These are phyloP conservation scores for Blastobotrys buckinghamii DNA, from an alignment of 1,139 yeast genomes.

Conservation along the genomic window DNA sequence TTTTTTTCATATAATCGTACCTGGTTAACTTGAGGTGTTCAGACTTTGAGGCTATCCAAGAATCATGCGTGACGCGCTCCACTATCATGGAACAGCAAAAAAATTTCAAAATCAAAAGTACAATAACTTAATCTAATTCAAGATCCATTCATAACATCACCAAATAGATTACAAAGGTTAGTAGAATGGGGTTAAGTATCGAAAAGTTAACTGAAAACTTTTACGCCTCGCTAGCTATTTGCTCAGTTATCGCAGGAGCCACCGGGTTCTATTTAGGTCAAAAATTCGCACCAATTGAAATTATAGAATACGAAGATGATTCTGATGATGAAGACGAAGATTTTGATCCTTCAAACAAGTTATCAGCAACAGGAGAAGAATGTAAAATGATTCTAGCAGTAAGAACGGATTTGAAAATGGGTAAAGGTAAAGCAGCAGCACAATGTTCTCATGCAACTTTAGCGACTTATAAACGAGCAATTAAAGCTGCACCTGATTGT, in stretches of 20 bases:
- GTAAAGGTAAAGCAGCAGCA: constrained; percentile 94
- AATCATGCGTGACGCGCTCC: too few species aligned
- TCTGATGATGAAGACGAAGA: constrained; percentile 20
- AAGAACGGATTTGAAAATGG: constrained; percentile 85
- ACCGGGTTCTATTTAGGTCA: constrained; percentile 20
- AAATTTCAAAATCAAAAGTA: too few species aligned
- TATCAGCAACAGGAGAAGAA: constrained; percentile 54
- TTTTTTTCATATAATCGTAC: too few species aligned
- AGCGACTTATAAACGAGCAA: constrained; percentile 72
- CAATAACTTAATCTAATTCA: too few species aligned
- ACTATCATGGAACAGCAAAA: too few species aligned
- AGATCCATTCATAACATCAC: too few species aligned
- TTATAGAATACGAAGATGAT: constrained; percentile 9
- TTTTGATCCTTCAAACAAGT: constrained; percentile 5
- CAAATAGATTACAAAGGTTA: too few species aligned
- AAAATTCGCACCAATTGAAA: constrained; percentile 1
- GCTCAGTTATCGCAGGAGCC: constrained; percentile 14
- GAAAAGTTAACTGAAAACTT: not conserved
- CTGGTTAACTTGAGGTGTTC: too few species aligned
- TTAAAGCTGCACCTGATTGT: constrained; percentile 35
- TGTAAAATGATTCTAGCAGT: constrained; percentile 85
- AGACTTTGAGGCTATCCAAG: too few species aligned
- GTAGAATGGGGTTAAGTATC: not conserved
- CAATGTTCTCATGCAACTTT: constrained; percentile 98
- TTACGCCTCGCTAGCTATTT: constrained; percentile 1